Evolutionary conservation across 306 rosid genomes (phyloP), one percentile per base, ranked within the genome.

Genomic region (Begonia peltatifolia): DNA sequence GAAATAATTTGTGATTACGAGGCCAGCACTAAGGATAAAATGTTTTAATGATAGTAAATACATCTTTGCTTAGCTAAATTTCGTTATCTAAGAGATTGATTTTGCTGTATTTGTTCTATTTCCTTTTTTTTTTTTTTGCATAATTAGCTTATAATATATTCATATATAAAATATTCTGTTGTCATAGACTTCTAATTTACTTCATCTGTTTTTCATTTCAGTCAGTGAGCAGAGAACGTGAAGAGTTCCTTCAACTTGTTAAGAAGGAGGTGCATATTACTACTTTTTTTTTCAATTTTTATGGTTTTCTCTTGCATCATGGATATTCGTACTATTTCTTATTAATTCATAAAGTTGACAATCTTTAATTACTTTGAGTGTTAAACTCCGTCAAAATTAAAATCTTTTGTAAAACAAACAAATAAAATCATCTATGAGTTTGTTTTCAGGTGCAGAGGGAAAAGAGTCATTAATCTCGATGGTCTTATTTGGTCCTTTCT

Each of bases 141-240:
- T 30, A 30, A 30, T 1, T 30, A 30, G 8, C 2, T 30, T 30
- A 5, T 30, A 30, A 30, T 30, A 30, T 5, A 20, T 20, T 20
- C 23, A 30, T 30, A 30, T 30, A 30, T 30, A 30, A 30, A 30
- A 5, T 30, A 30, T 30, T 30, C 38, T 30, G 6, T 30, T 30
- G 8, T 30, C 38, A 6, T 44, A 35, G 12, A 47, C 47, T 48
- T 25, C 50, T n/a, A 9, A 50, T 36, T 46, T 42, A 53, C 56
- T 35, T 64, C 56, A 55, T 46, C 15, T 63, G 30, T 54, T 58
- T 17, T 41, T 73, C 60, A 54, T 59, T 73, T 59, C 93, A 90
- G 97, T 85, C 97, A 13, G 97, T 90, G 47, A 83, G 94, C 64
- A 69, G 80, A 59, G 97, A 90, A 65, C 94, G 97, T 49, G 97